phyloP scores from a whole-genome alignment of 2,329 filamentous ascomycete genomes.

The Stylonectria norvegica region DNA sequence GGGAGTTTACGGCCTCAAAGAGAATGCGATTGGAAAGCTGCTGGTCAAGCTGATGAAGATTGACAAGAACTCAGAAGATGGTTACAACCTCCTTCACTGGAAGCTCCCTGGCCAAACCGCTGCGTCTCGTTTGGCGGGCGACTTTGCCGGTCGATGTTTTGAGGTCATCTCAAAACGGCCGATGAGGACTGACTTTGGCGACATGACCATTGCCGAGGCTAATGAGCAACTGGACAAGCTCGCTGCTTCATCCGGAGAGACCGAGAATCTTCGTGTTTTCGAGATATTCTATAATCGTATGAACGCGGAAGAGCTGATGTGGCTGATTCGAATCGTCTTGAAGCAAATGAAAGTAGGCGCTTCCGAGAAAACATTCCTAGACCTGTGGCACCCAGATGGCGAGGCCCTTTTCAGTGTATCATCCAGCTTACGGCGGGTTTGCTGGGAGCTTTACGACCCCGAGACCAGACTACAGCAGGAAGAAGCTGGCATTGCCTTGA shows the following conservation, averaged over 20 bases:
- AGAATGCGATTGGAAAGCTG: slow-evolving; percentile 83
- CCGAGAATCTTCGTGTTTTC: slow-evolving; percentile 79
- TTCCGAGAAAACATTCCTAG: slow-evolving; percentile 83
- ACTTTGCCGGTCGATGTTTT: slow-evolving; percentile 87
- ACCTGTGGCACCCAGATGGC: slow-evolving; percentile 76
- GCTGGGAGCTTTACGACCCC: slow-evolving; percentile 85
- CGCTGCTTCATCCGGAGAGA: slow-evolving; percentile 71
- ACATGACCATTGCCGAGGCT: slow-evolving; percentile 84
- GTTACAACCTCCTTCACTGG: slow-evolving; percentile 82
- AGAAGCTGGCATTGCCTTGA: slow-evolving; percentile 71
- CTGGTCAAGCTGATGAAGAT: slow-evolving; percentile 93
- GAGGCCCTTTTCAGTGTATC: slow-evolving; percentile 83
- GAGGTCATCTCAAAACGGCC: slow-evolving; percentile 83
- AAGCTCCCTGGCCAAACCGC: slow-evolving; percentile 73
- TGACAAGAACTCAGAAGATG: slow-evolving; percentile 85
- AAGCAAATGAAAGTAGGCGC: slow-evolving; percentile 72
- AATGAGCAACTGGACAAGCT: slow-evolving; percentile 81
- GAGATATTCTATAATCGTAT: slow-evolving; percentile 82
- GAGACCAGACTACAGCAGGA: slow-evolving; percentile 69
- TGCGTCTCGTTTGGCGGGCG: slow-evolving; percentile 68
- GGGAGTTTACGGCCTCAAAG: slow-evolving; percentile 90
- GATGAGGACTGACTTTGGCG: slow-evolving; percentile 67
- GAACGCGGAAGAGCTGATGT: slow-evolving; percentile 90
- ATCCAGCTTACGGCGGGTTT: slow-evolving; percentile 83
- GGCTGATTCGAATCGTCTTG: slow-evolving; percentile 90